Percentiles rank a stretch among this genome's conserved stretches.
phyloP scores from a whole-genome alignment of 306 rosid genomes.

The Cucumis cinereus region DNA sequence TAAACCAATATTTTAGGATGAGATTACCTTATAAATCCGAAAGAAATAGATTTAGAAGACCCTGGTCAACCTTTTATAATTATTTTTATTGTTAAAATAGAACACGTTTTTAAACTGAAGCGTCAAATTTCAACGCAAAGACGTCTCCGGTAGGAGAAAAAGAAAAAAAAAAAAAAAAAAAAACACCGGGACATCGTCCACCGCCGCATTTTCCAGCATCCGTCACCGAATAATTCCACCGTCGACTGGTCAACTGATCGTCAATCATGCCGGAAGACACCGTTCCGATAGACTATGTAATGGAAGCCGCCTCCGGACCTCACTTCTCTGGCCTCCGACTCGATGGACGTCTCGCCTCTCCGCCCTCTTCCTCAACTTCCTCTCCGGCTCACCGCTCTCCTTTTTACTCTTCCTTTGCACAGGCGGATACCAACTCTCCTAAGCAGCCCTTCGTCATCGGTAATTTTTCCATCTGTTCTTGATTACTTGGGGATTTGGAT shows the following conservation, averaged over 20 bases:
- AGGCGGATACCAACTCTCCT: constrained; percentile 29
- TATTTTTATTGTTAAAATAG: not conserved
- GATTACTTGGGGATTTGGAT: not conserved
- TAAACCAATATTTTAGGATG: too few species aligned
- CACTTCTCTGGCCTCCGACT: constrained; percentile 84
- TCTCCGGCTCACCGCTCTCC: constrained; percentile 26
- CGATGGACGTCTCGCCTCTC: constrained; percentile 45
- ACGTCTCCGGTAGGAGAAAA: too few species aligned
- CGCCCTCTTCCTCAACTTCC: constrained; percentile 32
- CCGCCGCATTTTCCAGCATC: not conserved
- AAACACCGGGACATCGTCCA: not conserved
- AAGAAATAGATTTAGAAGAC: too few species aligned
- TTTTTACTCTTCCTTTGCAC: constrained; percentile 13
- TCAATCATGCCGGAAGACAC: constrained; percentile 57
- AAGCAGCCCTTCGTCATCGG: constrained; percentile 85
- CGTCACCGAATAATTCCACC: not conserved
- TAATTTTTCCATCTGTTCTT: constrained; percentile 5
- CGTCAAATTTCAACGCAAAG: not conserved
- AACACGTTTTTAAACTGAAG: not conserved
- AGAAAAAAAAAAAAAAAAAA: too few species aligned
- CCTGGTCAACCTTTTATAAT: too few species aligned
- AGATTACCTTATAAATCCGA: too few species aligned
- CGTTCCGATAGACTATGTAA: constrained; percentile 58
- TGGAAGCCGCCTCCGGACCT: constrained; percentile 92
- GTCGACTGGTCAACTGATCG: not conserved